Conservation (phyloP, 225 moss, liverwort and hornwort species). For the Climacium dendroides region DNA sequence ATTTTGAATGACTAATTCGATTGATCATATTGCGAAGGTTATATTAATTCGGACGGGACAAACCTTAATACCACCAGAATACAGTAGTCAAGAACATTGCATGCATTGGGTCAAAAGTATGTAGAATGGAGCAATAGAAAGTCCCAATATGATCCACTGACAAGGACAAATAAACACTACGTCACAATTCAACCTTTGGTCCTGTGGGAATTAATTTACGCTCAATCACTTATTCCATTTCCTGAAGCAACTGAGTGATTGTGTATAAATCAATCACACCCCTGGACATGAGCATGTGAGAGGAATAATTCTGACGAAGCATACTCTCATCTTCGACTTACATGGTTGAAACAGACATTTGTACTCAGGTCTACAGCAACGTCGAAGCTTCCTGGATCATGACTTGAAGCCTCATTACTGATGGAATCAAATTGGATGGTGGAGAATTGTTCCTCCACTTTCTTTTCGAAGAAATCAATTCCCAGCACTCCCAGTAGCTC, state of each 20-base stretch:
- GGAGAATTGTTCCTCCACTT: background rate
- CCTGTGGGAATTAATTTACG: no score
- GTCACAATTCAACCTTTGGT: background rate
- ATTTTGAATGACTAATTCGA: no score
- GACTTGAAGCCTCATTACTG: background rate
- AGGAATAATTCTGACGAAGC: background rate
- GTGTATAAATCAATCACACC: background rate
- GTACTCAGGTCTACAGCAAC: background rate
- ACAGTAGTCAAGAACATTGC: background rate
- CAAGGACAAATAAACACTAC: background rate
- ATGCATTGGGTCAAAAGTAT: background rate
- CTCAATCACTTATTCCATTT: background rate
- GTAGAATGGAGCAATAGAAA: background rate
- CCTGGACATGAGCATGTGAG: background rate
- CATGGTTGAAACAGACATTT: background rate
- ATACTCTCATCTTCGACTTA: background rate
- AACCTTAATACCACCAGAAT: background rate
- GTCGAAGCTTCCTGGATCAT: background rate
- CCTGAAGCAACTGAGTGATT: background rate
- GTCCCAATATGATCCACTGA: background rate
- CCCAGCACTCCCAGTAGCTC: background rate
- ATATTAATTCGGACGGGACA: no score
- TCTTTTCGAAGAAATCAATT: background rate
- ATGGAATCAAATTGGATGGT: background rate
- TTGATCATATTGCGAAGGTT: background rate